These are phyloP conservation scores for Lichtheimia ornata DNA, from an alignment of 371 early-diverging fungal species.

Conservation along the genomic window DNA sequence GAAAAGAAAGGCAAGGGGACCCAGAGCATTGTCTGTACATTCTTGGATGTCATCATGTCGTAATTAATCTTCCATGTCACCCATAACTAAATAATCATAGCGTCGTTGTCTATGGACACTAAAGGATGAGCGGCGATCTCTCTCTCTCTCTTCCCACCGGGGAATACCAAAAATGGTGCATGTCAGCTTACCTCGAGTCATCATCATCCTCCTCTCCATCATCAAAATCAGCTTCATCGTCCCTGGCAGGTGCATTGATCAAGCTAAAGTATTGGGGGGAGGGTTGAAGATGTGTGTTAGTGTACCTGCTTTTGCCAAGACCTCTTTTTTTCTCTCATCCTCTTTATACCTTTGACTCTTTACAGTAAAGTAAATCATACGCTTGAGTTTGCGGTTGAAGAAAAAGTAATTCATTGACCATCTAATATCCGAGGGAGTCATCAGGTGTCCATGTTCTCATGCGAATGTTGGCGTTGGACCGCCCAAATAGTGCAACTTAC, in stretches of 20 bases:
- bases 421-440: slow-evolving; percentile 33
- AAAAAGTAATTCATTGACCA: slow-evolving; percentile 96
- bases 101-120: slow-evolving; percentile 22
- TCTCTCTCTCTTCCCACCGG: slow-evolving; percentile 1
- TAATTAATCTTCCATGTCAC: slow-evolving; percentile 39
- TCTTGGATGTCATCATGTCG: slow-evolving; percentile 12
- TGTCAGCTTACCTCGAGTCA: neutral
- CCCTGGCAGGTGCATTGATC: slow-evolving; percentile 3
- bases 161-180: too few species aligned
- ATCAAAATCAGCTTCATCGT: slow-evolving; percentile 7
- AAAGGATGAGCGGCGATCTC: slow-evolving; percentile 9
- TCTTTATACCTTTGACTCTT: slow-evolving; percentile 77
- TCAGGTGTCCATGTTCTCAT: neutral
- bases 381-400: slow-evolving; percentile 85
- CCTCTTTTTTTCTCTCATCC: neutral
- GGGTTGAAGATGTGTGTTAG: too few species aligned
- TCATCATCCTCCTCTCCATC: slow-evolving; percentile 4
- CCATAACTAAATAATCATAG: slow-evolving; percentile 43
- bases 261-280: neutral
- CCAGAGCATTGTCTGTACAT: neutral
- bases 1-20: neutral
- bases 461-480: too few species aligned
- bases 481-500: slow-evolving; percentile 23
- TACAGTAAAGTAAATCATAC: slow-evolving; percentile 87
- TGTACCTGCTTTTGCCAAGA: too few species aligned